phyloP scores from a whole-genome alignment of 2,329 filamentous ascomycete species.

The Magnaporthiopsis incrustans region DNA sequence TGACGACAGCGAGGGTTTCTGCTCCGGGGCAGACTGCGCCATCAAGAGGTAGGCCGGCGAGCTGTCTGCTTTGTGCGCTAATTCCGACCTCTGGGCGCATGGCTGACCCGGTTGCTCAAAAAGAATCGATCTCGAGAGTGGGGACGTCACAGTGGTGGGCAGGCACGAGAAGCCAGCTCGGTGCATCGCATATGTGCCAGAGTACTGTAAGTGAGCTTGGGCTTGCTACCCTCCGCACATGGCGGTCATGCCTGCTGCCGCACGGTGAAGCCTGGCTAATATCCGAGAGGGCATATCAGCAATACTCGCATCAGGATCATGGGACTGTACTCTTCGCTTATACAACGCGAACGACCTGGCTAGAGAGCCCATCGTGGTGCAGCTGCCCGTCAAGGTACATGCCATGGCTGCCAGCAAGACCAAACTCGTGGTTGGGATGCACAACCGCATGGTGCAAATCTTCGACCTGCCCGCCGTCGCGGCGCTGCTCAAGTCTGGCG shows the following conservation, averaged over 20 bases:
- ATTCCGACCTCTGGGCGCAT: background rate
- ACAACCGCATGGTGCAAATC: constrained; percentile 84
- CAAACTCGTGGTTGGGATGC: constrained; percentile 93
- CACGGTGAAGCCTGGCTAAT: background rate
- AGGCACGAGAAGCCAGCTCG: constrained; percentile 74
- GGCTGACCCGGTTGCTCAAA: background rate
- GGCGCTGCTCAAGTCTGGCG: constrained; percentile 39
- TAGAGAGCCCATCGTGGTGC: constrained; percentile 53
- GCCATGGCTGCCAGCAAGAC: constrained; percentile 69
- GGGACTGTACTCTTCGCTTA: constrained; percentile 86
- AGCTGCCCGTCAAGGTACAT: constrained; percentile 80
- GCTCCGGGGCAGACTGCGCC: constrained; percentile 76
- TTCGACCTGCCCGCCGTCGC: constrained; percentile 73
- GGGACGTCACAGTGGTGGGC: constrained; percentile 66
- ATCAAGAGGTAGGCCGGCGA: constrained; percentile 56
- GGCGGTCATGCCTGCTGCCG: background rate
- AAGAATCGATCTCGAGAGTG: constrained; percentile 61
- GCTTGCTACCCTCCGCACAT: background rate
- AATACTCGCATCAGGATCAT: constrained; percentile 81
- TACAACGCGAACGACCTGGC: constrained; percentile 54
- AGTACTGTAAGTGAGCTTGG: constrained; percentile 48
- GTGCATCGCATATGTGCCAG: constrained; percentile 70
- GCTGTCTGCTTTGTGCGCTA: background rate
- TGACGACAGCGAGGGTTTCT: constrained; percentile 76
- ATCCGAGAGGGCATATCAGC: constrained; percentile 29